Evolutionary conservation across 2,329 filamentous ascomycete species (phyloP).

Genomic region (Aspergillus oerlinghausenensis): DNA sequence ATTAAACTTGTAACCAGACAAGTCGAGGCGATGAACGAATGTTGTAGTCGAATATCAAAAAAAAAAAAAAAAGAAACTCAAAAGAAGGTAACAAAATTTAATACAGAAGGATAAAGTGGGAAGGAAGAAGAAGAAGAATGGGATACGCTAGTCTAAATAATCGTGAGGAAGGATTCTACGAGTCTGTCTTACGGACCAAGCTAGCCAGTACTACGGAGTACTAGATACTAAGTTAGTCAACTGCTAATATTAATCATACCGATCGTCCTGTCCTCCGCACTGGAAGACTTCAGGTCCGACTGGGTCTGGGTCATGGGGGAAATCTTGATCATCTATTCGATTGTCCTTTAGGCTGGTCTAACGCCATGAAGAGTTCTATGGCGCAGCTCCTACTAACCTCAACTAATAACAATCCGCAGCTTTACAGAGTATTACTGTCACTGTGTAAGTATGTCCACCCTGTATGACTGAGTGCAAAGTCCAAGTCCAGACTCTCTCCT

Average conservation of each 20-base stretch:
- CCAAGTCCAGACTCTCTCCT: background rate
- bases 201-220: background rate
- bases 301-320: background rate
- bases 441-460: no score
- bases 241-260: background rate
- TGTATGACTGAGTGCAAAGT: background rate
- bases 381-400: background rate
- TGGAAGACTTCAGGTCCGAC: background rate
- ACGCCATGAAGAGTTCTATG: background rate
- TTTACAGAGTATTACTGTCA: no score
- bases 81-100: constrained; percentile 3
- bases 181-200: background rate
- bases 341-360: background rate
- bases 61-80: no score
- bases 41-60: background rate
- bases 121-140: constrained; percentile 9
- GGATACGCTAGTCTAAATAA: constrained; percentile 1
- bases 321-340: background rate
- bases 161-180: background rate
- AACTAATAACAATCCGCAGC: background rate
- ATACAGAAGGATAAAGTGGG: constrained; percentile 2
- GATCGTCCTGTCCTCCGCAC: background rate
- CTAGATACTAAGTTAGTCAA: background rate
- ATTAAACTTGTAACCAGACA: constrained; percentile 8
- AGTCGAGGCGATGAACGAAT: background rate